These are phyloP conservation scores for Calonectria montana DNA, from an alignment of 2,329 filamentous ascomycete species.

Conservation along the genomic window DNA sequence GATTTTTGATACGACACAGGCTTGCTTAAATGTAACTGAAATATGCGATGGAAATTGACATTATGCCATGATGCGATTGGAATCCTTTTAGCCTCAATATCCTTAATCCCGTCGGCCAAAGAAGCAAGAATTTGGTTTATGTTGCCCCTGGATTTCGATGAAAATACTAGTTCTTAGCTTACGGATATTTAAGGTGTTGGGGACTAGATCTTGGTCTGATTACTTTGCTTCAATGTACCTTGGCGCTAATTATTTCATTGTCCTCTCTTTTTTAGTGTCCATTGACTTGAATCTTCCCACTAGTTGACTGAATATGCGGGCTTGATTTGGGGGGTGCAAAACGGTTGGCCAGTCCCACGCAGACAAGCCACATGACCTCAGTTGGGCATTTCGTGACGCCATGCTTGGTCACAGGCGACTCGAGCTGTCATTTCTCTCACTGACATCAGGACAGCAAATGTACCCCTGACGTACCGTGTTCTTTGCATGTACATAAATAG, in stretches of 20 bases:
- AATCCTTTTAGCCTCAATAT: background rate
- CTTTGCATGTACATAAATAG: conserved; percentile 25
- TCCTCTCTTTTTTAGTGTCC: background rate
- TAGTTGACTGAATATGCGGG: background rate
- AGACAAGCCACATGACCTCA: conserved; percentile 41
- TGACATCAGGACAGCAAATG: conserved; percentile 27
- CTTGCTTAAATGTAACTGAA: background rate
- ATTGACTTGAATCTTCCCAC: background rate
- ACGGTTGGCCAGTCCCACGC: conserved; percentile 22
- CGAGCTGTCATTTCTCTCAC: conserved; percentile 23
- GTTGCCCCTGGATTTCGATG: background rate
- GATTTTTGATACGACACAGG: background rate
- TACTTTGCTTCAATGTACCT: background rate
- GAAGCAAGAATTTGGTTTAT: background rate
- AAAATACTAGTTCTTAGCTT: background rate
- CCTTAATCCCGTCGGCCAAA: background rate
- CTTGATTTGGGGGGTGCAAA: conserved; percentile 6
- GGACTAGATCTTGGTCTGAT: background rate
- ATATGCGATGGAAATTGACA: conserved; percentile 14
- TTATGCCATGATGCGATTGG: conserved; percentile 13
- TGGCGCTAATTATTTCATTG: background rate
- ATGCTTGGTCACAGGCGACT: conserved; percentile 40
- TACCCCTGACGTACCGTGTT: conserved; percentile 10
- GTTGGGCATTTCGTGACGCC: conserved; percentile 43
- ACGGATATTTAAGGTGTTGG: background rate